These are phyloP conservation scores for Phaeodactylum tricornutum DNA, from an alignment of 108 stramenopile species.

Conservation along the genomic window DNA sequence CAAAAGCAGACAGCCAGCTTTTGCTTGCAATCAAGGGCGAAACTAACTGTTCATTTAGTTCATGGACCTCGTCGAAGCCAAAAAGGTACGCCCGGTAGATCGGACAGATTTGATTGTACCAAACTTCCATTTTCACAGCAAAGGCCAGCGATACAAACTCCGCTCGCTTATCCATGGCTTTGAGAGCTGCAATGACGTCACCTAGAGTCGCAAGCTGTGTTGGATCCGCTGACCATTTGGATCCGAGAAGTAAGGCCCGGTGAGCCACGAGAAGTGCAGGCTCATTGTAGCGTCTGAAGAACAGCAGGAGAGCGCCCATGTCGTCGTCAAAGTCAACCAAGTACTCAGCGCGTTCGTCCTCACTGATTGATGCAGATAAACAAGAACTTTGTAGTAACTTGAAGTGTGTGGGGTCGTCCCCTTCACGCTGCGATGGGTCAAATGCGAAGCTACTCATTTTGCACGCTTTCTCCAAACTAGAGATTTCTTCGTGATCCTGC, in stretches of 20 bases:
- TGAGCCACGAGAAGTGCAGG: constrained; percentile 48
- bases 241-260: constrained; percentile 51
- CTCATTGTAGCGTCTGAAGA: constrained; percentile 20
- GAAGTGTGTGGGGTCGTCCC: constrained; percentile 28
- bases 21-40: constrained; percentile 37
- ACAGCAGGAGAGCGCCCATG: constrained; percentile 33
- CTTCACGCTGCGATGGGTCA: constrained; percentile 47
- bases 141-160: constrained; percentile 21
- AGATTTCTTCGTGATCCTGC: constrained; percentile 54
- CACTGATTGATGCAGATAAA: constrained; percentile 16
- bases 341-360: constrained; percentile 24
- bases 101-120: constrained; percentile 50
- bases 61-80: constrained; percentile 66
- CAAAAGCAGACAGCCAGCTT: constrained; percentile 43
- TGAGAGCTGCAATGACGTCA: constrained; percentile 36
- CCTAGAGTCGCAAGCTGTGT: constrained; percentile 26
- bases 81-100: constrained; percentile 60
- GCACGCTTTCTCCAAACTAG: constrained; percentile 55
- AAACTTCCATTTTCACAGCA: constrained; percentile 49
- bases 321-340: constrained; percentile 28
- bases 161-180: constrained; percentile 16
- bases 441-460: constrained; percentile 41
- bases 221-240: constrained; percentile 48
- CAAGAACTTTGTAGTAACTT: constrained; percentile 34
- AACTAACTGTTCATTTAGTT: constrained; percentile 34